A percentile compares a stretch with the other conserved stretches of the same genome.
phyloP scores from a whole-genome alignment of 2,329 filamentous ascomycete genomes.

The Phaeoacremonium minimum region DNA sequence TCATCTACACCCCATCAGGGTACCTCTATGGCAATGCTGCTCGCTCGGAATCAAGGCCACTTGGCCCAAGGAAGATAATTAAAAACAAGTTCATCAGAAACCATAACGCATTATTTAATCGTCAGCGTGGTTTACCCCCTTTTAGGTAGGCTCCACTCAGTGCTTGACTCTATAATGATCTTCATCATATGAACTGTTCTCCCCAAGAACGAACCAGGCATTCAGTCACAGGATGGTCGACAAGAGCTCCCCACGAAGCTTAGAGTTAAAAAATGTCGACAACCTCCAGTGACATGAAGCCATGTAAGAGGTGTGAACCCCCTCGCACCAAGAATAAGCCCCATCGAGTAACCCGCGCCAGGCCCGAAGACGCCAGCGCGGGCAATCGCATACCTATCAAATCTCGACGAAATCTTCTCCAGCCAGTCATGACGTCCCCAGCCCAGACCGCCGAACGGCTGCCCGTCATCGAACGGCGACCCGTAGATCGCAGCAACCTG shows the following conservation, averaged over 20 bases:
- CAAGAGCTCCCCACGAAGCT: slow-evolving; percentile 31
- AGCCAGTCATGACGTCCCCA: slow-evolving; percentile 43
- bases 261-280: slow-evolving; percentile 26
- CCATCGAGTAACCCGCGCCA: slow-evolving; percentile 91
- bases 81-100: slow-evolving; percentile 30
- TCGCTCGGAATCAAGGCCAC: too few relatives aligned
- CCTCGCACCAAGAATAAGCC: slow-evolving; percentile 99
- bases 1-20: too few relatives aligned
- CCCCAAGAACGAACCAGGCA: too few relatives aligned
- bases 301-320: slow-evolving; percentile 42
- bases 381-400: slow-evolving; percentile 99
- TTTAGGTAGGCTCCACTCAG: slow-evolving; percentile 55
- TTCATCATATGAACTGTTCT: slow-evolving; percentile 87
- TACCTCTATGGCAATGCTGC: too few relatives aligned
- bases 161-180: slow-evolving; percentile 98
- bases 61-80: slow-evolving; percentile 1
- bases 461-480: slow-evolving; percentile 33
- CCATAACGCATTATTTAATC: slow-evolving; percentile 36
- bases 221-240: too few relatives aligned
- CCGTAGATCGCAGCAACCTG: slow-evolving; percentile 19
- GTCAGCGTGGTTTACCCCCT: slow-evolving; percentile 36
- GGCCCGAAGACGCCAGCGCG: slow-evolving; percentile 17
- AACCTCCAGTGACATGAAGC: slow-evolving; percentile 53
- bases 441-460: slow-evolving; percentile 31
- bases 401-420: slow-evolving; percentile 82